Percentiles rank a stretch among this genome's conserved stretches.
phyloP scores from a whole-genome alignment of 2,329 filamentous ascomycete genomes.

The Cylindrodendrum hubeiense region DNA sequence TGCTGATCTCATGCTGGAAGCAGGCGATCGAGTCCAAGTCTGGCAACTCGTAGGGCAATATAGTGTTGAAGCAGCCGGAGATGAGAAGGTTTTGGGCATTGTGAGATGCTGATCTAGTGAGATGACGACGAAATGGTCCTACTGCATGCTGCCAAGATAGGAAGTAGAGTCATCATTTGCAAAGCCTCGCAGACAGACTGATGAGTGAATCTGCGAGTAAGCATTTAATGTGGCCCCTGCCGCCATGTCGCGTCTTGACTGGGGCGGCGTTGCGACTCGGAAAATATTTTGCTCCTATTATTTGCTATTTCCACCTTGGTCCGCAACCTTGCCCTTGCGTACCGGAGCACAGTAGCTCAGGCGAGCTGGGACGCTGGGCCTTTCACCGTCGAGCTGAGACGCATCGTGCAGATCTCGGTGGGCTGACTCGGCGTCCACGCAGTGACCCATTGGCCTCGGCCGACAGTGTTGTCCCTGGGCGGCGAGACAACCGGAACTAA shows the following conservation, averaged over 20 bases:
- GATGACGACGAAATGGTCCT: constrained; percentile 1
- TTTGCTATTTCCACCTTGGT: not conserved
- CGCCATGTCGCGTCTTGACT: not conserved
- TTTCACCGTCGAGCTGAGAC: constrained; percentile 10
- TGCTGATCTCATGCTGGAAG: not conserved
- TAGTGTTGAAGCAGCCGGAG: not conserved
- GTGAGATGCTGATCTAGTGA: not conserved
- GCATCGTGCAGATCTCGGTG: constrained; percentile 11
- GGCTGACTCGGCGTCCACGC: not conserved
- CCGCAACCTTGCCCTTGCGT: not conserved
- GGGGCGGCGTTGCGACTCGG: not conserved
- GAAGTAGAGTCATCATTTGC: constrained; percentile 16
- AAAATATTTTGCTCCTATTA: not conserved
- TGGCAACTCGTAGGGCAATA: not conserved
- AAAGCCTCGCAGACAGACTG: constrained; percentile 1
- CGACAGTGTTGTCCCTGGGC: not conserved
- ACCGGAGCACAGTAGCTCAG: constrained; percentile 17
- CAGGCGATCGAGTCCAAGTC: not conserved
- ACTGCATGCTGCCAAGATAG: constrained; percentile 10
- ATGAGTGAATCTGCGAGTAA: too few species aligned
- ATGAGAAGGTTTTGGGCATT: not conserved
- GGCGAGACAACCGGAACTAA: not conserved
- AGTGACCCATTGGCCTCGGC: not conserved
- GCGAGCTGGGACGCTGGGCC: constrained; percentile 6
- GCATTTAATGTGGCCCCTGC: not conserved